These are phyloP conservation scores for Heteromeles arbutifolia DNA, from an alignment of 306 rosid genomes.

Conservation along the genomic window DNA sequence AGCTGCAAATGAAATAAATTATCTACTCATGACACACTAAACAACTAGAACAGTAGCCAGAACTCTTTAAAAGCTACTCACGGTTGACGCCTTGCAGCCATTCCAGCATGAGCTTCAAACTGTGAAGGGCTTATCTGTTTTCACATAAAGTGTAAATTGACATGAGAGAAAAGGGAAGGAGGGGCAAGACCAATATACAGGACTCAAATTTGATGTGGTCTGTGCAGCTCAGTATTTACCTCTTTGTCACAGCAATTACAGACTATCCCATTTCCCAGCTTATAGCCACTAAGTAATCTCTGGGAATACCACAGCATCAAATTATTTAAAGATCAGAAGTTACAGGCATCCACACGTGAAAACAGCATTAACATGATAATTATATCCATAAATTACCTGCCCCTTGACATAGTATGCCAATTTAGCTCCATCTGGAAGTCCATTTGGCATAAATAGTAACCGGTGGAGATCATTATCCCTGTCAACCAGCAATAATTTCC, in stretches of 20 bases:
- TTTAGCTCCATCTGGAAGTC: constrained; percentile 97
- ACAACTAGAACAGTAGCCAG: constrained; percentile 7
- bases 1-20: constrained; percentile 45
- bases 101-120: constrained; percentile 99
- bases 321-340: constrained; percentile 6
- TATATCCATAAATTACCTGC: constrained; percentile 46
- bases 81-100: constrained; percentile 99
- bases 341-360: not conserved
- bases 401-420: constrained; percentile 93
- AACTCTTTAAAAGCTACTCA: constrained; percentile 44
- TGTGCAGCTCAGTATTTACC: constrained; percentile 41
- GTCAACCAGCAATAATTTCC: constrained; percentile 16
- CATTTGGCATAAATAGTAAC: constrained; percentile 91
- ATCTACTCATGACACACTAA: constrained; percentile 17
- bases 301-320: constrained; percentile 20
- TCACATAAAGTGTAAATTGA: constrained; percentile 10
- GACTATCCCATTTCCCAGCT: constrained; percentile 87
- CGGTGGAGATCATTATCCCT: constrained; percentile 96
- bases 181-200: not conserved
- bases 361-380: constrained; percentile 10
- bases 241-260: constrained; percentile 78
- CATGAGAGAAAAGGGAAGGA: constrained; percentile 7
- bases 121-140: constrained; percentile 96
- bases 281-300: constrained; percentile 91
- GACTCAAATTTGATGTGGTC: not conserved